Percentiles rank a stretch among this genome's conserved stretches.
Conservation (phyloP, 192 early-diverging fungal species). For the Neocallimastix lanati region DNA sequence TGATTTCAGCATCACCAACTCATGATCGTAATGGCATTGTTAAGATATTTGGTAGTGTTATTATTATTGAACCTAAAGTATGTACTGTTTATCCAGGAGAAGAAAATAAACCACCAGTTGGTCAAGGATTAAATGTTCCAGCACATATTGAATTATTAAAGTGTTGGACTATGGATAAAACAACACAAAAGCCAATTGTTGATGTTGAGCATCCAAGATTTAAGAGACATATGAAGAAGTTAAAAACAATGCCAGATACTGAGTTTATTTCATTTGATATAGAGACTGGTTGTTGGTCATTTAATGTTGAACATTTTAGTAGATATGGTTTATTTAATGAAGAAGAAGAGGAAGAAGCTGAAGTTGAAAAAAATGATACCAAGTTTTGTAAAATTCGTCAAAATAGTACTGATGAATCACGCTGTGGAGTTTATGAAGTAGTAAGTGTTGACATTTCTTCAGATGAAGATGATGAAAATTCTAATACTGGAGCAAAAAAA, state of each 20-base stretch:
- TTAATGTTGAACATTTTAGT: slow-evolving; percentile 60
- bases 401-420: not conserved
- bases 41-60: slow-evolving; percentile 57
- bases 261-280: slow-evolving; percentile 56
- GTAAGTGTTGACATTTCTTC: not conserved
- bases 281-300: slow-evolving; percentile 70
- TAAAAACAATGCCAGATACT: slow-evolving; percentile 55
- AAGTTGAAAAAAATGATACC: not conserved
- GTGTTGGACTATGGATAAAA: slow-evolving; percentile 75
- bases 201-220: slow-evolving; percentile 49
- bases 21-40: slow-evolving; percentile 23
- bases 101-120: slow-evolving; percentile 53
- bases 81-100: slow-evolving; percentile 73
- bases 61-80: slow-evolving; percentile 49
- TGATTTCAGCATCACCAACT: slow-evolving; percentile 31
- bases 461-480: not conserved
- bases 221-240: slow-evolving; percentile 42
- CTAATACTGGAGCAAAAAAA: slow-evolving; percentile 5
- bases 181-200: slow-evolving; percentile 40
- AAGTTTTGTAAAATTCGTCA: not conserved
- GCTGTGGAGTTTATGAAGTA: not conserved
- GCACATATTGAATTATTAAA: slow-evolving; percentile 56
- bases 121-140: slow-evolving; percentile 73
- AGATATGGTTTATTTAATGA: slow-evolving; percentile 54
- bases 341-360: slow-evolving; percentile 5